These are phyloP conservation scores for Blastobotrys robertii DNA, from an alignment of 805 yeast genomes.

Conservation along the genomic window DNA sequence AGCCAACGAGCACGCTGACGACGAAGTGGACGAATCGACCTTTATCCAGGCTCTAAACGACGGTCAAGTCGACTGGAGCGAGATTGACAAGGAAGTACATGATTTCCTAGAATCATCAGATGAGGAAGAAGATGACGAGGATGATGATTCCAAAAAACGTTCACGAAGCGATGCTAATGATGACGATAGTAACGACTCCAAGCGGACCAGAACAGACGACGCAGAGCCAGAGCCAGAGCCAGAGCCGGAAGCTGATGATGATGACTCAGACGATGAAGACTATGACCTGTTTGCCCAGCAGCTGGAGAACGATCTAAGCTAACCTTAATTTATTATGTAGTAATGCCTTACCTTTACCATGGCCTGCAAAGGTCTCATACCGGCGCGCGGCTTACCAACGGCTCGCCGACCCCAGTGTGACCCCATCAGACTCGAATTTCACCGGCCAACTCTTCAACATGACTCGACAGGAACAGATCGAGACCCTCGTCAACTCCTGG, in stretches of 20 bases:
- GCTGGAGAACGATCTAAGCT: slow-evolving; percentile 20
- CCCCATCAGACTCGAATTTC: not conserved
- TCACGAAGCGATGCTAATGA: slow-evolving; percentile 12
- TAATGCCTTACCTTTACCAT: not conserved
- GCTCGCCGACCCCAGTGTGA: not conserved
- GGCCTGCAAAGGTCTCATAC: not conserved
- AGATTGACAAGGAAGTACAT: slow-evolving; percentile 45
- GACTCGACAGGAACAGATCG: slow-evolving; percentile 4
- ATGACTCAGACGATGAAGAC: slow-evolving; percentile 15
- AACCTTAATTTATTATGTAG: slow-evolving; percentile 2
- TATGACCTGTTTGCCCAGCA: slow-evolving; percentile 23
- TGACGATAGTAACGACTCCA: slow-evolving; percentile 11
- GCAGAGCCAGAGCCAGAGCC: slow-evolving; percentile 8
- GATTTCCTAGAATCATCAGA: slow-evolving; percentile 32
- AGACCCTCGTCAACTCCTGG: slow-evolving; percentile 13
- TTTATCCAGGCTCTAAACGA: slow-evolving; percentile 20
- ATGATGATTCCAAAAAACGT: slow-evolving; percentile 26
- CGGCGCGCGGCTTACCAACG: not conserved
- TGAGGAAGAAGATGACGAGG: slow-evolving; percentile 25
- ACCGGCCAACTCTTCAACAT: not conserved
- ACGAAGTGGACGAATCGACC: slow-evolving; percentile 36
- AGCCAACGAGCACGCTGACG: slow-evolving; percentile 30
- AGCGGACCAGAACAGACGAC: slow-evolving; percentile 3
- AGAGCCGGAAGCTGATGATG: slow-evolving; percentile 12
- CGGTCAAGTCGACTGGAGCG: slow-evolving; percentile 37